Evolutionary conservation across 192 early-diverging fungal genomes (phyloP).

Genomic region (Backusella tarrabulga): DNA sequence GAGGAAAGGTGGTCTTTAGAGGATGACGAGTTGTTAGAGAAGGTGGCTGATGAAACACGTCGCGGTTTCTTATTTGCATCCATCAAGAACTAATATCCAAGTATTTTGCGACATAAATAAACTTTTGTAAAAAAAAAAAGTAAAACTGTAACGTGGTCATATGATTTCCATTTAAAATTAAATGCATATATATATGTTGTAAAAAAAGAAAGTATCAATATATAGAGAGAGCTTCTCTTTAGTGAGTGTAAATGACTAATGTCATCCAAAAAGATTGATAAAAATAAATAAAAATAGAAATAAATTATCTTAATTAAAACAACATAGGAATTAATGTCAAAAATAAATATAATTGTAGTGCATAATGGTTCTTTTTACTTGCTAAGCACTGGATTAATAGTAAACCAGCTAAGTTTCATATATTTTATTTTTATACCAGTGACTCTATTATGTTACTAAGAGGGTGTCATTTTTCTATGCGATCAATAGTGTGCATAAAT

Average conservation of each 20-base stretch:
- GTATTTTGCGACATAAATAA: not conserved
- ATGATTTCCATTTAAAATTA: not conserved
- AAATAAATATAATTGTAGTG: not conserved
- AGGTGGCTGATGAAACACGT: not conserved
- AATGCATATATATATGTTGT: not conserved
- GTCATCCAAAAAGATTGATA: not conserved
- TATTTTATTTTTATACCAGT: not conserved
- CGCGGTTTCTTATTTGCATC: constrained; percentile 17
- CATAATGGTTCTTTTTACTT: not conserved
- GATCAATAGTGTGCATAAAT: not conserved
- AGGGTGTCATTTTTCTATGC: not conserved
- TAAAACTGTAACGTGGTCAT: not conserved
- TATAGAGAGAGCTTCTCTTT: no score
- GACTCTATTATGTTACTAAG: not conserved
- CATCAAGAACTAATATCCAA: not conserved
- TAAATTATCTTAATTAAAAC: not conserved
- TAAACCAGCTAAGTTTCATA: not conserved
- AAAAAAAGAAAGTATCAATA: not conserved
- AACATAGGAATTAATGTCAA: not conserved
- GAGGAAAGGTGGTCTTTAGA: constrained; percentile 20
- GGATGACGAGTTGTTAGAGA: constrained; percentile 6
- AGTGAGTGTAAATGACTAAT: not conserved
- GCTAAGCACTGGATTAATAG: no score
- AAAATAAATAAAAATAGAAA: not conserved
- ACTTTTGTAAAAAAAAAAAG: not conserved